Conservation (phyloP, 179 eudicot genomes). For the Beta corolliflora region DNA sequence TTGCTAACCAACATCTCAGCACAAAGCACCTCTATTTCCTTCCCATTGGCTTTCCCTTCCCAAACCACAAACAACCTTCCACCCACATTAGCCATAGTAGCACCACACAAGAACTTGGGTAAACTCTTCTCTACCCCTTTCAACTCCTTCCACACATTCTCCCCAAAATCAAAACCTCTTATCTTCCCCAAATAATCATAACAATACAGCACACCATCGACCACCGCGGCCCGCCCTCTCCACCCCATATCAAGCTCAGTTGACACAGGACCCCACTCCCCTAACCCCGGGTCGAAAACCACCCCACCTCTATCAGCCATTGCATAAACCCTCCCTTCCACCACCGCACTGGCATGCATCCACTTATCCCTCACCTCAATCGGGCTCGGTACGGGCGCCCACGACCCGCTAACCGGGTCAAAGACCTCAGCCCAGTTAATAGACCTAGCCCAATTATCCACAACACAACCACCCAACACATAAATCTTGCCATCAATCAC, state of each 20-base stretch:
- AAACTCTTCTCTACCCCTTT: constrained; percentile 66
- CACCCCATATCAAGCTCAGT: constrained; percentile 79
- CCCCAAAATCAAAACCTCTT: constrained; percentile 67
- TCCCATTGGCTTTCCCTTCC: constrained; percentile 64
- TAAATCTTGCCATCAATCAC: constrained; percentile 64
- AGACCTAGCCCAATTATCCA: constrained; percentile 67
- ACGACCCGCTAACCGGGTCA: constrained; percentile 55
- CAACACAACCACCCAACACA: constrained; percentile 88
- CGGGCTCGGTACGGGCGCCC: constrained; percentile 59
- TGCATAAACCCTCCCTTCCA: constrained; percentile 65
- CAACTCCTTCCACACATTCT: constrained; percentile 75
- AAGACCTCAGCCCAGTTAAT: constrained; percentile 82
- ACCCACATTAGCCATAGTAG: constrained; percentile 77
- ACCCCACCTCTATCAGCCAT: constrained; percentile 96
- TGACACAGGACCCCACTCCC: constrained; percentile 70
- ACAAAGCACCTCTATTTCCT: constrained; percentile 68
- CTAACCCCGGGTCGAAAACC: constrained; percentile 50
- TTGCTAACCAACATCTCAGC: constrained; percentile 74
- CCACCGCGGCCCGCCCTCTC: constrained; percentile 81
- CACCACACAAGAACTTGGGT: constrained; percentile 93
- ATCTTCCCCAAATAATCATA: constrained; percentile 91
- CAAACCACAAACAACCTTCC: constrained; percentile 82
- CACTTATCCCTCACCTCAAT: constrained; percentile 70
- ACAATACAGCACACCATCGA: constrained; percentile 75
- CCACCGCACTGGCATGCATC: constrained; percentile 91